Evolutionary conservation across 495 filamentous ascomycete genomes (phyloP), one percentile per base, ranked within the genome.

Genomic region (Neurospora sp.): DNA sequence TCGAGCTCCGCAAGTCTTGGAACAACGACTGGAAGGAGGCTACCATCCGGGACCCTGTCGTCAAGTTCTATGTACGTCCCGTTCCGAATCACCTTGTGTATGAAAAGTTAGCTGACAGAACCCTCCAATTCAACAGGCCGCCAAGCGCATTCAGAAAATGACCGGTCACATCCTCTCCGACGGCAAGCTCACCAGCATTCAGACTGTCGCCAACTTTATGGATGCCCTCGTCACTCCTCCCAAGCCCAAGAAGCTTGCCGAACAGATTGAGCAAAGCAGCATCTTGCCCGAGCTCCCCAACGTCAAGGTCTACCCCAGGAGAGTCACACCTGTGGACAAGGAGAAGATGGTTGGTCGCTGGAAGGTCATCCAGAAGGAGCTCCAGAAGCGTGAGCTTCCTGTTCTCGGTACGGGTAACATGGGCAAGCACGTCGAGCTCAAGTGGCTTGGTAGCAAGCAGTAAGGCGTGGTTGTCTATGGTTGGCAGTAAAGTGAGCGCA

Each of bases 351-450:
- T 95, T 35, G 95, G 95, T 6, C 87, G 95, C 75, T 93, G 90
- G 89, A 96, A 97, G 88, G 76, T 94, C 39, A 94, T 97, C 77
- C 88, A 92, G 77, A 78, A 88, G 78, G 91, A 91, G 82, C 85
- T 97, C 53, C 82, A 87, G 77, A 83, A 86, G 74, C 83, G 89
- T 70, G 89, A 88, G 7, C 81, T 94, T 38, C 86, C 85, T 42
- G 79, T 84, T 11, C 76, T 74, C 12, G 85, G 86, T 27, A 80
- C 79, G n/a, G 77, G 72, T 59, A 70, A 69, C 42, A 69, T 75
- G 69, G 70, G 73, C 59, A 73, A 76, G 74, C 39, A 78, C 11
- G 70, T 78, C 53, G 80, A 81, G 73, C 75, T 61, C 73, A 79
- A 72, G 41, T 81, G 80, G 80, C 44, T 76, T 69, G 44, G 31